A percentile compares a stretch with the other conserved stretches of the same genome.
These are phyloP conservation scores for Fusarium lateritium DNA, from an alignment of 2,329 filamentous ascomycete species.

Conservation along the genomic window DNA sequence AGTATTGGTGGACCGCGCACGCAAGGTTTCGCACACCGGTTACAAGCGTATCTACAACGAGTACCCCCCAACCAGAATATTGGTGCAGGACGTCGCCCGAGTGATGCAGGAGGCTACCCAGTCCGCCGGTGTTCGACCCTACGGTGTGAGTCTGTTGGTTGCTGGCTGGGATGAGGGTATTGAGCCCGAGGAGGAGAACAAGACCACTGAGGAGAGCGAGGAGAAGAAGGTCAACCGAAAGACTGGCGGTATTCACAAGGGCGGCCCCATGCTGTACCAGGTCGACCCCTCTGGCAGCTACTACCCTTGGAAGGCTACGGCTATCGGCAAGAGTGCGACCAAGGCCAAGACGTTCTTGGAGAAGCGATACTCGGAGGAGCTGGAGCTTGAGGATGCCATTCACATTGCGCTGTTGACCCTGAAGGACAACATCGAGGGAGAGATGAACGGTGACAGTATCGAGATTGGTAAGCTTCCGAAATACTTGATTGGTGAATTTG, in stretches of 20 bases:
- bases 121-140: slow-evolving; percentile 95
- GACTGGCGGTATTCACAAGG: slow-evolving; percentile 95
- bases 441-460: slow-evolving; percentile 99
- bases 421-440: slow-evolving; percentile 99
- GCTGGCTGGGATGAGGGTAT: slow-evolving; percentile 99
- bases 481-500: rapidly evolving
- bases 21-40: slow-evolving; percentile 96
- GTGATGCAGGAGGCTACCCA: slow-evolving; percentile 99
- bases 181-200: slow-evolving; percentile 82
- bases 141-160: slow-evolving; percentile 94
- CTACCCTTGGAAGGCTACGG: slow-evolving; percentile 99
- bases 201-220: slow-evolving; percentile 67
- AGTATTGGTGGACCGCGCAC: slow-evolving; percentile 96
- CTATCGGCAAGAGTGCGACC: slow-evolving; percentile 98
- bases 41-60: slow-evolving; percentile 99
- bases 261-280: slow-evolving; percentile 97
- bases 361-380: slow-evolving; percentile 97
- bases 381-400: slow-evolving; percentile 98
- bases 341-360: slow-evolving; percentile 99
- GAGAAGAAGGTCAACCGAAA: slow-evolving; percentile 85
- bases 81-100: slow-evolving; percentile 97
- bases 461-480: slow-evolving; percentile 82
- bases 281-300: slow-evolving; percentile 99
- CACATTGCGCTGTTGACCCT: slow-evolving; percentile 97
- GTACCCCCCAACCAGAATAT: slow-evolving; percentile 98